phyloP scores from a whole-genome alignment of 1,284 basidiomycete genomes.

The Leccinum variabile region DNA sequence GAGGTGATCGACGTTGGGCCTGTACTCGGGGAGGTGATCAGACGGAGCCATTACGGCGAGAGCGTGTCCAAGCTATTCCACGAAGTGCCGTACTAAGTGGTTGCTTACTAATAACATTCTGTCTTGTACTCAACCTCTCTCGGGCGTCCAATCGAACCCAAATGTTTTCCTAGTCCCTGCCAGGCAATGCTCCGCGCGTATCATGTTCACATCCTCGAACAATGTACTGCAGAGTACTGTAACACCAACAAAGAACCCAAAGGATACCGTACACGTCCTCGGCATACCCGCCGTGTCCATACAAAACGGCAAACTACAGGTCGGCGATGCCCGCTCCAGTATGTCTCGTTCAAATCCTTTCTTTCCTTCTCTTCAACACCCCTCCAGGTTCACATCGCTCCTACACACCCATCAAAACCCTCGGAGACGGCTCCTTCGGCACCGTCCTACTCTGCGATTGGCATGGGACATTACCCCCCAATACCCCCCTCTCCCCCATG shows the following conservation, averaged over 20 bases:
- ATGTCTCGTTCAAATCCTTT: conserved; percentile 32
- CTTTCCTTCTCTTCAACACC: conserved; percentile 4
- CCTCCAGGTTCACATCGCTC: conserved; percentile 54
- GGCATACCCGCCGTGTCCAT: conserved; percentile 74
- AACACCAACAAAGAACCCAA: conserved; percentile 33
- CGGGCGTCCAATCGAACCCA: background rate
- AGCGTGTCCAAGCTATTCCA: conserved; percentile 82
- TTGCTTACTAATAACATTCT: conserved; percentile 23
- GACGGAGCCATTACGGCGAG: conserved; percentile 86
- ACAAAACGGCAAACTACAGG: conserved; percentile 61
- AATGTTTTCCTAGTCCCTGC: conserved; percentile 33
- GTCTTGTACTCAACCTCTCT: conserved; percentile 15
- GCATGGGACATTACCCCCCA: conserved; percentile 92
- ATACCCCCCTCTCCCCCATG: conserved; percentile 87
- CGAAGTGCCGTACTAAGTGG: conserved; percentile 73
- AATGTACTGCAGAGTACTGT: conserved; percentile 48
- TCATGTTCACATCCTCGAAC: conserved; percentile 61
- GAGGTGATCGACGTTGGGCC: conserved; percentile 96
- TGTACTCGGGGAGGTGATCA: conserved; percentile 95
- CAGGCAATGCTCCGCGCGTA: conserved; percentile 55
- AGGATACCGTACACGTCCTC: conserved; percentile 61
- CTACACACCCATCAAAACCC: conserved; percentile 78
- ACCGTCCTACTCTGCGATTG: conserved; percentile 99
- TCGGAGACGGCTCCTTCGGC: conserved; percentile 96
- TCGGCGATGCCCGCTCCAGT: conserved; percentile 73